These are phyloP conservation scores for Salix purpurea DNA, from an alignment of 345 rosid genomes.

Conservation along the genomic window DNA sequence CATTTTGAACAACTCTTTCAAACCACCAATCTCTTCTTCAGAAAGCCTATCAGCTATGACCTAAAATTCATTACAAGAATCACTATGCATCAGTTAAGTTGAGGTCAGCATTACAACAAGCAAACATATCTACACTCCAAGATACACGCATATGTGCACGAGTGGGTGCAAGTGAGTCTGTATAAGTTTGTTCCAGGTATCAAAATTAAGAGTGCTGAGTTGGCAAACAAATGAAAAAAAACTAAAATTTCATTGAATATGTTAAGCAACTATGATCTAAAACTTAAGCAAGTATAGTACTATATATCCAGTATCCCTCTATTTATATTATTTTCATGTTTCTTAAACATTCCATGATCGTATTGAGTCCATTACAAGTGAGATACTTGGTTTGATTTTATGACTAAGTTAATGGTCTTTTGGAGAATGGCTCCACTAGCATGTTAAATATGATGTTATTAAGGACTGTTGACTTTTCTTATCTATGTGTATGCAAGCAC, in stretches of 20 bases:
- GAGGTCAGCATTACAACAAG: neutral
- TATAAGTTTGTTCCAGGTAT: too few relatives aligned
- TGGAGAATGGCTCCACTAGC: too few relatives aligned
- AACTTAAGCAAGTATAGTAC: neutral
- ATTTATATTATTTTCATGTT: neutral
- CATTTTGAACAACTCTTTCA: slow-evolving; percentile 76
- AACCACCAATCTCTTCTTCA: slow-evolving; percentile 74
- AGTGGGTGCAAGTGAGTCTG: too few relatives aligned
- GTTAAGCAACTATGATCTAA: neutral
- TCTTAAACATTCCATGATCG: too few relatives aligned
- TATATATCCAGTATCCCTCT: neutral
- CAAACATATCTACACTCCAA: neutral
- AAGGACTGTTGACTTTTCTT: too few relatives aligned
- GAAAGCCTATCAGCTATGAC: slow-evolving; percentile 81
- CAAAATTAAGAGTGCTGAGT: too few relatives aligned
- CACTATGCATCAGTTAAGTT: neutral
- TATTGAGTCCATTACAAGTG: too few relatives aligned
- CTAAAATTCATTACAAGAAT: slow-evolving; percentile 20
- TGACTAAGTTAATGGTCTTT: too few relatives aligned
- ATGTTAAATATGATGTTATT: too few relatives aligned
- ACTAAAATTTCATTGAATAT: neutral
- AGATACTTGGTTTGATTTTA: too few relatives aligned
- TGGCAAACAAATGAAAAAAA: neutral
- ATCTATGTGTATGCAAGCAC: neutral
- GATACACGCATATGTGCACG: neutral